phyloP scores from a whole-genome alignment of 2,329 filamentous ascomycete genomes.

The Ceratocystis harringtonii region DNA sequence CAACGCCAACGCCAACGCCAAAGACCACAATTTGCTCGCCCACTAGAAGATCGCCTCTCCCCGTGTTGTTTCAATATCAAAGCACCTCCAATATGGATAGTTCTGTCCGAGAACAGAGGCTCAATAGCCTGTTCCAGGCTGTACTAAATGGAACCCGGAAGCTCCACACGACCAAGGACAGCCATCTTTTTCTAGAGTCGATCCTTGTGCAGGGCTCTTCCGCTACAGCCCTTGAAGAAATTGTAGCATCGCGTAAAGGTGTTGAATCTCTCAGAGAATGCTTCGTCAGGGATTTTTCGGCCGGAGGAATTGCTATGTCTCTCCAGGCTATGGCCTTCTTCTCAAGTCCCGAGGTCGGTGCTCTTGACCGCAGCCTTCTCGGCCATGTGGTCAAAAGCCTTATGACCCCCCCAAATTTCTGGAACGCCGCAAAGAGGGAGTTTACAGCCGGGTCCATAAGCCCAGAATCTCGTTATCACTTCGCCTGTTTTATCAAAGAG shows the following conservation, averaged over 20 bases:
- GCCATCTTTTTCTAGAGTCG: conserved; percentile 5
- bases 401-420: not conserved
- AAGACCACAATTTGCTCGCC: no score
- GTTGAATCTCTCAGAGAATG: not conserved
- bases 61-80: no score
- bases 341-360: not conserved
- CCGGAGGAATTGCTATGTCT: not conserved
- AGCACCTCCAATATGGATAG: not conserved
- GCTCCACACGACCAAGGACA: not conserved
- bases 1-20: no score
- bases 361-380: not conserved
- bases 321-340: not conserved
- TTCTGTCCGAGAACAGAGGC: not conserved
- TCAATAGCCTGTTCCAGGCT: not conserved
- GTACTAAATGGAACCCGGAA: not conserved
- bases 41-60: no score
- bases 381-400: not conserved
- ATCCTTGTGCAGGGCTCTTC: not conserved
- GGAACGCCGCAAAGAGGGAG: conserved; percentile 1
- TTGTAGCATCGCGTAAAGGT: not conserved
- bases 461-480: not conserved
- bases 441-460: not conserved
- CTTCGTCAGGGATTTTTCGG: not conserved
- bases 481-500: not conserved
- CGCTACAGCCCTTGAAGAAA: not conserved